Conservation (phyloP, 306 rosid genomes). For the Bauhinia variegata region DNA sequence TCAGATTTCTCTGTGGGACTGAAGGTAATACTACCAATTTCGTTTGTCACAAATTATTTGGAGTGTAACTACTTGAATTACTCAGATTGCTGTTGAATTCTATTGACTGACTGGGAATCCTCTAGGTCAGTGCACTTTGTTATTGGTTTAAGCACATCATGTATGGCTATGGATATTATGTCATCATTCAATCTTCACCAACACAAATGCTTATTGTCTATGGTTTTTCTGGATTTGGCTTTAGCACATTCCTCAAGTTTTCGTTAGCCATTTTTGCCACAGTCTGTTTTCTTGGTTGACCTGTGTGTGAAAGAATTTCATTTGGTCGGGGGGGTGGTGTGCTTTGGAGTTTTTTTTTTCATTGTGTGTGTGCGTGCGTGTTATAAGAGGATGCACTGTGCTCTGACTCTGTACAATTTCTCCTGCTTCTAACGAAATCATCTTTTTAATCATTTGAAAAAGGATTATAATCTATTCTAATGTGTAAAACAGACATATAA, state of each 20-base stretch:
- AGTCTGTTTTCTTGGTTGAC: too few relatives aligned
- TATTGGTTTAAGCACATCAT: slow-evolving; percentile 9
- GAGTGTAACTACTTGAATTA: slow-evolving; percentile 9
- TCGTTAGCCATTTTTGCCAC: too few relatives aligned
- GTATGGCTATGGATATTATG: too few relatives aligned
- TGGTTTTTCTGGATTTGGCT: too few relatives aligned
- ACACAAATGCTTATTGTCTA: too few relatives aligned
- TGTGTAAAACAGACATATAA: slow-evolving; percentile 75
- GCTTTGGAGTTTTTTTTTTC: slow-evolving; percentile 16
- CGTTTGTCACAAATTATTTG: slow-evolving; percentile 33
- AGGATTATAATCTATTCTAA: slow-evolving; percentile 21
- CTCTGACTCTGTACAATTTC: slow-evolving; percentile 19
- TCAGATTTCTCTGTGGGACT: slow-evolving; percentile 81
- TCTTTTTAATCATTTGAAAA: slow-evolving; percentile 4
- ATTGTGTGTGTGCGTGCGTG: slow-evolving; percentile 21
- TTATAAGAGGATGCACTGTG: not conserved
- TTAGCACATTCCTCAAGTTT: too few relatives aligned
- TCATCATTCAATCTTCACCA: too few relatives aligned
- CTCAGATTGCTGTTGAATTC: slow-evolving; percentile 23
- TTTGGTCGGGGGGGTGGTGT: not conserved
- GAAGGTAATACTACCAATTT: slow-evolving; percentile 57
- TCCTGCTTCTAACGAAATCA: slow-evolving; percentile 27
- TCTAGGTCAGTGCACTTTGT: slow-evolving; percentile 29
- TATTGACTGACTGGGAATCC: not conserved
- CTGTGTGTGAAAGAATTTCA: not conserved